Percentiles rank a stretch among this genome's conserved stretches.
phyloP scores from a whole-genome alignment of 2,329 filamentous ascomycete genomes.

The Tolypocladium cylindrosporum region DNA sequence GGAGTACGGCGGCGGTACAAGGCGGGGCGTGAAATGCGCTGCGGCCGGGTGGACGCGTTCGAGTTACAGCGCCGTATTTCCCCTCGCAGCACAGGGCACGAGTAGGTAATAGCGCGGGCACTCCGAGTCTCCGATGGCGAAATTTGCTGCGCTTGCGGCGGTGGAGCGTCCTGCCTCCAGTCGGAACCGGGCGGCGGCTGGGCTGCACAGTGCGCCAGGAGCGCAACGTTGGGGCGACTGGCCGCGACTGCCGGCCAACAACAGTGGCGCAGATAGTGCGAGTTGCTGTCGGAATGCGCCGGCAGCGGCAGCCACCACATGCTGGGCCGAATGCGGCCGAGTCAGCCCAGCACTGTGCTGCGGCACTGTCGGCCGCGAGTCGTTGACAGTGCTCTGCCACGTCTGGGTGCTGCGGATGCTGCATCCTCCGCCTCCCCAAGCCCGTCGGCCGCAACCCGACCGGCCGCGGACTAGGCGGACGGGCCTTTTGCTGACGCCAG shows the following conservation, averaged over 20 bases:
- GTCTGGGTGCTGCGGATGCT: background rate
- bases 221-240: background rate
- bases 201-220: background rate
- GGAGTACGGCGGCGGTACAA: background rate
- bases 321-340: background rate
- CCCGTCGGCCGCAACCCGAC: background rate
- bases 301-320: background rate
- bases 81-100: background rate
- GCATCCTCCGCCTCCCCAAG: background rate
- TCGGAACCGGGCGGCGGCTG: background rate
- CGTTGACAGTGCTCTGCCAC: background rate
- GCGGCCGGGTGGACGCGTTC: background rate
- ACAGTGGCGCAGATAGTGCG: background rate
- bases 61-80: background rate
- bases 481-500: background rate
- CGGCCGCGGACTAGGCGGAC: background rate
- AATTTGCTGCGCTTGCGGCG: background rate
- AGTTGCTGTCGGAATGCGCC: background rate
- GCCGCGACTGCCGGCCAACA: background rate
- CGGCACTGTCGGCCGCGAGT: background rate
- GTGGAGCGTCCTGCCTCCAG: background rate
- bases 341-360: background rate
- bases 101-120: background rate
- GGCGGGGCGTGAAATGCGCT: background rate
- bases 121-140: background rate